phyloP scores from a whole-genome alignment of 805 yeast species.

The Candida alai region DNA sequence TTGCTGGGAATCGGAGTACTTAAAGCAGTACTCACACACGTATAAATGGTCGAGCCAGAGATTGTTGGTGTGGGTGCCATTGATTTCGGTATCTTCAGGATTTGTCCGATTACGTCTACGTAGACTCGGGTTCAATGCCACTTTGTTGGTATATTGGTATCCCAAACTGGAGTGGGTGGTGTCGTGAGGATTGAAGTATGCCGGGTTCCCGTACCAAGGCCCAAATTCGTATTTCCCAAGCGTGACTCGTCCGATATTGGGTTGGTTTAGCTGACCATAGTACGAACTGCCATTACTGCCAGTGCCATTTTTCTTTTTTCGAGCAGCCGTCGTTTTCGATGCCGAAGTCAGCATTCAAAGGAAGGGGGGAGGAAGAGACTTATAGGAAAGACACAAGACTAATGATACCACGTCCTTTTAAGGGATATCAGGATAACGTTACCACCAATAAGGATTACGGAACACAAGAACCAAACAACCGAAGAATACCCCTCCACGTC shows the following conservation, averaged over 20 bases:
- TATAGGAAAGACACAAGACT: too few relatives aligned
- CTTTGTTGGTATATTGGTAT: conserved; percentile 26
- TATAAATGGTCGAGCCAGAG: conserved; percentile 59
- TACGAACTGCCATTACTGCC: conserved; percentile 15
- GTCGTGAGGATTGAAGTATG: conserved; percentile 48
- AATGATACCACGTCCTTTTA: too few relatives aligned
- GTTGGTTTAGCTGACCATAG: conserved; percentile 58
- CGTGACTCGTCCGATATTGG: conserved; percentile 63
- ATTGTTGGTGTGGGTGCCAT: conserved; percentile 6
- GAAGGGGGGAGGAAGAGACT: too few relatives aligned
- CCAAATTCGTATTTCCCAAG: conserved; percentile 67
- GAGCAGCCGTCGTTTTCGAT: not conserved
- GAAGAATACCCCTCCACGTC: too few relatives aligned
- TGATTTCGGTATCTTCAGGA: not conserved
- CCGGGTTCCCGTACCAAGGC: conserved; percentile 89
- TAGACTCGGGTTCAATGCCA: conserved; percentile 12
- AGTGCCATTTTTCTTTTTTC: not conserved
- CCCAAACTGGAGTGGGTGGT: conserved; percentile 44
- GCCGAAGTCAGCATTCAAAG: too few relatives aligned
- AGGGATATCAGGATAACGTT: too few relatives aligned
- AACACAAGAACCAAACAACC: not conserved
- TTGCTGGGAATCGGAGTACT: conserved; percentile 53
- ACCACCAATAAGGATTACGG: too few relatives aligned
- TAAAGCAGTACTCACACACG: conserved; percentile 83
- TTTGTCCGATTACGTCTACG: conserved; percentile 8